Conservation (phyloP, 768 basidiomycete species). For the Suillus cothurnatus region DNA sequence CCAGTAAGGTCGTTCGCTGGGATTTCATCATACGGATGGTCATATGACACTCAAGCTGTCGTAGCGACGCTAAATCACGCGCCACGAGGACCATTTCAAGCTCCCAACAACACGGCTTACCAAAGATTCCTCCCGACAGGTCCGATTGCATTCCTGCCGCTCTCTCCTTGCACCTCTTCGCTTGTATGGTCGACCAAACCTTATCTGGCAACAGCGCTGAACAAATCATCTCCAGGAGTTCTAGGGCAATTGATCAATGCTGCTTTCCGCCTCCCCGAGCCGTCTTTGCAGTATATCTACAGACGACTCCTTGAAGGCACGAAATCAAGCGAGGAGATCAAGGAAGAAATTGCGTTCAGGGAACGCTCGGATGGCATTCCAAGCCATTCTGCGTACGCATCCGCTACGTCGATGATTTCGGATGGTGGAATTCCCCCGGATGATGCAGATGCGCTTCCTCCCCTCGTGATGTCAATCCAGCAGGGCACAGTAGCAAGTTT, state of each 20-base stretch:
- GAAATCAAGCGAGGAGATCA: constrained; percentile 51
- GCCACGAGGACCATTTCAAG: constrained; percentile 61
- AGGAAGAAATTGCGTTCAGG: constrained; percentile 69
- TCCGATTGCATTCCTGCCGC: constrained; percentile 92
- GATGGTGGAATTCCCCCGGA: constrained; percentile 56
- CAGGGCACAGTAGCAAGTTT: constrained; percentile 81
- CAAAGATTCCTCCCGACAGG: constrained; percentile 96
- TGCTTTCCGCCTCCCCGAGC: constrained; percentile 81
- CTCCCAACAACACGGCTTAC: constrained; percentile 79
- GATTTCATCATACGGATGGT: constrained; percentile 89
- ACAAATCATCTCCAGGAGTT: constrained; percentile 61
- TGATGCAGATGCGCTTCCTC: constrained; percentile 69
- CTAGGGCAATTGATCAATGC: constrained; percentile 83
- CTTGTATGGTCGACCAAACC: constrained; percentile 95
- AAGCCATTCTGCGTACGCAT: constrained; percentile 63
- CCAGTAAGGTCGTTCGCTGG: constrained; percentile 87
- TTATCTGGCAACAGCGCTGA: constrained; percentile 69
- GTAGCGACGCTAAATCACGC: constrained; percentile 86
- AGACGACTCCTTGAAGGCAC: constrained; percentile 58
- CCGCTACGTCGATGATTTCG: constrained; percentile 36
- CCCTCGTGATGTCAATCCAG: constrained; percentile 72
- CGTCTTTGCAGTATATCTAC: constrained; percentile 71
- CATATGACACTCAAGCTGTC: constrained; percentile 85
- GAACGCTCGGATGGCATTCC: constrained; percentile 72
- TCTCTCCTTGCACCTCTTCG: constrained; percentile 76